Conservation (phyloP, 352 stramenopile genomes). For the Pythium grandisporangium region DNA sequence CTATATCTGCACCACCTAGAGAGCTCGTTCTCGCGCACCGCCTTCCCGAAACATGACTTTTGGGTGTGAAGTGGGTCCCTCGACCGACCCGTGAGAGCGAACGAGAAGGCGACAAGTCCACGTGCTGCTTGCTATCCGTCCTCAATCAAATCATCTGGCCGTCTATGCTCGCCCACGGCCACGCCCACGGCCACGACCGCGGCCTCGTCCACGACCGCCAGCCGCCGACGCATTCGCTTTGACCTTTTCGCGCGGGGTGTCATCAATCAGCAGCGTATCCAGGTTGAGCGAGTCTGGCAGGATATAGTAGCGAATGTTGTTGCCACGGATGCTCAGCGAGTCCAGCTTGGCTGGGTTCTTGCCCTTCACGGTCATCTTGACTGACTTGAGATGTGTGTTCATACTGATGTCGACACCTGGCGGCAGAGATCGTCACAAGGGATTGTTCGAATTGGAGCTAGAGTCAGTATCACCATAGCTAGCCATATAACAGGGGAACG, state of each 20-base stretch:
- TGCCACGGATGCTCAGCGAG: constrained; percentile 96
- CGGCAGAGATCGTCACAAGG: no score
- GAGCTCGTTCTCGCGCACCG: no score
- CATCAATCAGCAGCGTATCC: constrained; percentile 97
- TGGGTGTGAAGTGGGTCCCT: no score
- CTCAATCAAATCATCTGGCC: no score
- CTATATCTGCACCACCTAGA: no score
- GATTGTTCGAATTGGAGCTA: no score
- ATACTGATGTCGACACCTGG: constrained; percentile 99
- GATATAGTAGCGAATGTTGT: constrained; percentile 97
- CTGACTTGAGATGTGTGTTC: constrained; percentile 99
- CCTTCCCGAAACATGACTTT: no score
- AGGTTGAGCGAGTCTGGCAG: constrained; percentile 96
- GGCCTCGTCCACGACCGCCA: constrained; percentile 61
- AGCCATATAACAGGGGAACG: no score
- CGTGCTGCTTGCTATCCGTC: no score
- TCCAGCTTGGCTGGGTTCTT: constrained; percentile 97
- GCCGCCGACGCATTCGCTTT: constrained; percentile 53
- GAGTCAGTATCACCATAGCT: no score
- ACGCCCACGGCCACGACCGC: constrained; percentile 67
- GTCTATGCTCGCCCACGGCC: constrained; percentile 43
- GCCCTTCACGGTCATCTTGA: constrained; percentile 96
- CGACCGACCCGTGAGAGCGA: no score
- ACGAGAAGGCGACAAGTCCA: no score
- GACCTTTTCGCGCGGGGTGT: constrained; percentile 94